A percentile compares a stretch with the other conserved stretches of the same genome.
These are phyloP conservation scores for Beta macrorhiza DNA, from an alignment of 179 eudicot species.

Conservation along the genomic window DNA sequence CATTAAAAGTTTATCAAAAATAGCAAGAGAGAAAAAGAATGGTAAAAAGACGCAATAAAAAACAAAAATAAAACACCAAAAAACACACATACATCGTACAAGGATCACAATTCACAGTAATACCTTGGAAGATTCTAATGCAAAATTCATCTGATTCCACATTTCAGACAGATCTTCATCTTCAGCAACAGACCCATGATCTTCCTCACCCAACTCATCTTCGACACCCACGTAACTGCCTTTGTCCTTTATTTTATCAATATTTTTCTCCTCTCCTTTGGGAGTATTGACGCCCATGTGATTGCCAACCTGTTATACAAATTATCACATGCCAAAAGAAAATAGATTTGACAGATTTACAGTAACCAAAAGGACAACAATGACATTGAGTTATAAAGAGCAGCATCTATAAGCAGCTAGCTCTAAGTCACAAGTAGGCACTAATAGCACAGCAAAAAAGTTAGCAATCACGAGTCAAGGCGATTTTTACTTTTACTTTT, in stretches of 20 bases:
- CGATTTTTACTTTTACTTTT: no score
- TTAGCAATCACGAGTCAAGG: no score
- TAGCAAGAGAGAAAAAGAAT: background rate
- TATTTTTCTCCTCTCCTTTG: conserved; percentile 27
- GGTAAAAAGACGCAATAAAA: background rate
- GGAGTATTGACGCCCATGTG: conserved; percentile 11
- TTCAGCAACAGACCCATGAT: conserved; percentile 35
- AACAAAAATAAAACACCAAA: background rate
- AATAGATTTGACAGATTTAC: background rate
- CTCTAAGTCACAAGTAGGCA: background rate
- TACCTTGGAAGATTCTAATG: conserved; percentile 85
- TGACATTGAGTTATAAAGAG: background rate
- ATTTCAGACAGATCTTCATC: conserved; percentile 67
- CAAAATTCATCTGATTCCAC: conserved; percentile 86
- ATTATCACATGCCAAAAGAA: background rate
- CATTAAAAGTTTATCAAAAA: background rate
- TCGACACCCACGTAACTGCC: conserved; percentile 68
- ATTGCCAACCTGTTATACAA: conserved; percentile 30
- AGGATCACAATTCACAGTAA: background rate
- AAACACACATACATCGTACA: background rate
- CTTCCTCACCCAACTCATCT: conserved; percentile 50
- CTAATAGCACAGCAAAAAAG: background rate
- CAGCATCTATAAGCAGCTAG: background rate
- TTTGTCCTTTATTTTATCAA: conserved; percentile 45
- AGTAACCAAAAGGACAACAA: no score